phyloP scores from a whole-genome alignment of 129 eudicot species.

The Chrysanthemum makinoi region DNA sequence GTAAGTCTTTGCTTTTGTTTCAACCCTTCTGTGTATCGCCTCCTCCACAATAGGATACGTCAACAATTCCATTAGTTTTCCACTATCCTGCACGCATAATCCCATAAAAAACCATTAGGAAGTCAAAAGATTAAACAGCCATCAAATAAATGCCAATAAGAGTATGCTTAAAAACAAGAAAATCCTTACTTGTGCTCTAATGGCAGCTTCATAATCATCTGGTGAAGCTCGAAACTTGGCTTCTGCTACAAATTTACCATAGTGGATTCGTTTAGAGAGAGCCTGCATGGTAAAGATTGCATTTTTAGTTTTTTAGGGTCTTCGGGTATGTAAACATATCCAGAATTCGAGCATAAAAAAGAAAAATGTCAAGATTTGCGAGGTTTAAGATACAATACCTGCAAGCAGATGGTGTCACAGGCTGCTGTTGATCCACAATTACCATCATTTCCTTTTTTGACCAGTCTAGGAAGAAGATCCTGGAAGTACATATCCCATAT shows the following conservation, averaged over 20 bases:
- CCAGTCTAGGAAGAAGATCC: slow-evolving; percentile 68
- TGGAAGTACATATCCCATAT: slow-evolving; percentile 76
- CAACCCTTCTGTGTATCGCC: slow-evolving; percentile 63
- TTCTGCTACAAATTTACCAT: slow-evolving; percentile 94
- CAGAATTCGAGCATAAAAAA: background rate
- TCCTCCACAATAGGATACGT: slow-evolving; percentile 76
- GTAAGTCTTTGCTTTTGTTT: slow-evolving; percentile 64
- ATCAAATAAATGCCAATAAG: background rate
- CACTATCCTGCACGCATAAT: slow-evolving; percentile 46
- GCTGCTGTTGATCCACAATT: slow-evolving; percentile 66
- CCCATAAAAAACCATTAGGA: background rate
- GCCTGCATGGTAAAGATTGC: slow-evolving; percentile 39
- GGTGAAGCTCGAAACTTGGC: slow-evolving; percentile 84
- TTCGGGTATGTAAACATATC: background rate
- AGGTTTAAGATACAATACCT: slow-evolving; percentile 39
- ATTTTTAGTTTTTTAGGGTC: background rate
- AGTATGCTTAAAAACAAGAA: background rate
- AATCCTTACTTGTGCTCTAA: slow-evolving; percentile 56
- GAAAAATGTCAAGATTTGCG: background rate
- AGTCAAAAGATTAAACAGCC: background rate
- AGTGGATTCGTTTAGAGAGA: slow-evolving; percentile 80
- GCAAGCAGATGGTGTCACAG: slow-evolving; percentile 79
- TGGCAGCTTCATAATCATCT: slow-evolving; percentile 62
- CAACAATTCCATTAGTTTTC: slow-evolving; percentile 54
- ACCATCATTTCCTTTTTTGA: slow-evolving; percentile 73